A percentile compares a stretch with the other conserved stretches of the same genome.
phyloP scores from a whole-genome alignment of 2,329 filamentous ascomycete species.

The Eutypella sp. region DNA sequence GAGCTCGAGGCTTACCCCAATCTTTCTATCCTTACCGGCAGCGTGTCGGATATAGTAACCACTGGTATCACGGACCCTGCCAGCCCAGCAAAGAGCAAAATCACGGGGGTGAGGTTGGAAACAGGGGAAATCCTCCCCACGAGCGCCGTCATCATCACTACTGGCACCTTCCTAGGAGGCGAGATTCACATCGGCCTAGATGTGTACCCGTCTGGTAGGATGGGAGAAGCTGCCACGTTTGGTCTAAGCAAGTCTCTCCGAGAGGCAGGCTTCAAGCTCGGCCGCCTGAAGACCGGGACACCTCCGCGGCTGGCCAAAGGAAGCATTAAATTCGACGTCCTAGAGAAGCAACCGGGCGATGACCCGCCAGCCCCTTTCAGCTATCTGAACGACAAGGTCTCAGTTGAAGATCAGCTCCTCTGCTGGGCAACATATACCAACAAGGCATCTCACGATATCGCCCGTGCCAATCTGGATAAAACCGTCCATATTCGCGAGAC shows the following conservation, averaged over 20 bases:
- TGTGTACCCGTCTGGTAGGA: conserved; percentile 77
- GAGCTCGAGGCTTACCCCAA: conserved; percentile 76
- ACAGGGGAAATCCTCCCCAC: conserved; percentile 80
- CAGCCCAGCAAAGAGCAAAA: conserved; percentile 57
- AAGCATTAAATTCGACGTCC: conserved; percentile 70
- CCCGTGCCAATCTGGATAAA: conserved; percentile 87
- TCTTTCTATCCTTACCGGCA: conserved; percentile 75
- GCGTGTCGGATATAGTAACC: conserved; percentile 86
- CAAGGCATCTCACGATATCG: conserved; percentile 71
- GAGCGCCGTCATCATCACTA: conserved; percentile 84
- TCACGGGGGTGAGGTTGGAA: conserved; percentile 81
- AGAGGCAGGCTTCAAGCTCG: conserved; percentile 83
- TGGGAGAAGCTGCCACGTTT: conserved; percentile 90
- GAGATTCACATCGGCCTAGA: conserved; percentile 95
- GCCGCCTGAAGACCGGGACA: conserved; percentile 91
- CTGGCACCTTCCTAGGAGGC: conserved; percentile 88
- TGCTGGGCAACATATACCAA: conserved; percentile 90
- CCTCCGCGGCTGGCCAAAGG: conserved; percentile 79
- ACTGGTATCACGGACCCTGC: conserved; percentile 48
- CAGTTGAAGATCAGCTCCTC: conserved; percentile 75
- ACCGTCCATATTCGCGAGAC: conserved; percentile 95
- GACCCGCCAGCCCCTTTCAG: conserved; percentile 86
- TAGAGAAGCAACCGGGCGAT: conserved; percentile 76
- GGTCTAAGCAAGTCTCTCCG: conserved; percentile 86
- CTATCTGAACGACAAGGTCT: conserved; percentile 74